Evolutionary conservation across 352 stramenopile species (phyloP).

Genomic region (Phytopythium oedochilum): DNA sequence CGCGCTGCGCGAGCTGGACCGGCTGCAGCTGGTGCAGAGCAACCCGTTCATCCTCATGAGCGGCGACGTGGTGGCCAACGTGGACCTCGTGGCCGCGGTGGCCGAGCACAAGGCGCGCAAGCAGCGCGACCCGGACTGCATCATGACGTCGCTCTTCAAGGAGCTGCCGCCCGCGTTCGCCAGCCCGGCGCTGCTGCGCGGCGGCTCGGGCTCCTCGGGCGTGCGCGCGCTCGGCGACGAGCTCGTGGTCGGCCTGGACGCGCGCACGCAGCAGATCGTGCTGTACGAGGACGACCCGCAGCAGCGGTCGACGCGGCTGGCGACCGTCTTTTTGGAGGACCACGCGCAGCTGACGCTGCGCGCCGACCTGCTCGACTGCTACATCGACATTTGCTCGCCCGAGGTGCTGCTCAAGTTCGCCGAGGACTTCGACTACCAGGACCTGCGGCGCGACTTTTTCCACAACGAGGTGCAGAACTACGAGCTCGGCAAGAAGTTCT

Average conservation of each 20-base stretch:
- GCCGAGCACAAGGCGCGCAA: constrained; percentile 74
- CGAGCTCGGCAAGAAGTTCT: constrained; percentile 97
- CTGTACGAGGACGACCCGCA: constrained; percentile 73
- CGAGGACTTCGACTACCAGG: constrained; percentile 99
- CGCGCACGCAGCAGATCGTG: constrained; percentile 73
- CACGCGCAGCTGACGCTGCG: constrained; percentile 88
- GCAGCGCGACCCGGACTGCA: constrained; percentile 89
- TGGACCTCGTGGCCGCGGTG: constrained; percentile 83
- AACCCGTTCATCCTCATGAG: constrained; percentile 98
- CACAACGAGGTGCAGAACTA: constrained; percentile 97
- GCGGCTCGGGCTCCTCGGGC: constrained; percentile 5
- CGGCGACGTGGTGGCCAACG: constrained; percentile 96
- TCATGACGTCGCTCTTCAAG: constrained; percentile 96
- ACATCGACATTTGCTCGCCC: constrained; percentile 97
- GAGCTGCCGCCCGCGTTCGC: constrained; percentile 64
- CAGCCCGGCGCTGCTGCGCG: constrained; percentile 13
- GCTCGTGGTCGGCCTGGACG: constrained; percentile 78
- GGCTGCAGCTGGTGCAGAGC: constrained; percentile 90
- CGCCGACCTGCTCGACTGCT: constrained; percentile 95
- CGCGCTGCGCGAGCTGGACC: constrained; percentile 95
- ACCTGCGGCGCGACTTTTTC: constrained; percentile 94
- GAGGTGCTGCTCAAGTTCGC: constrained; percentile 97
- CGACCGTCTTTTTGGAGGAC: constrained; percentile 75
- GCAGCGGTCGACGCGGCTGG: constrained; percentile 42
- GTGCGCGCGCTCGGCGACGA: constrained; percentile 78